A percentile compares a stretch with the other conserved stretches of the same genome.
These are phyloP conservation scores for Dentipellis fragilis DNA, from an alignment of 768 basidiomycete genomes.

Conservation along the genomic window DNA sequence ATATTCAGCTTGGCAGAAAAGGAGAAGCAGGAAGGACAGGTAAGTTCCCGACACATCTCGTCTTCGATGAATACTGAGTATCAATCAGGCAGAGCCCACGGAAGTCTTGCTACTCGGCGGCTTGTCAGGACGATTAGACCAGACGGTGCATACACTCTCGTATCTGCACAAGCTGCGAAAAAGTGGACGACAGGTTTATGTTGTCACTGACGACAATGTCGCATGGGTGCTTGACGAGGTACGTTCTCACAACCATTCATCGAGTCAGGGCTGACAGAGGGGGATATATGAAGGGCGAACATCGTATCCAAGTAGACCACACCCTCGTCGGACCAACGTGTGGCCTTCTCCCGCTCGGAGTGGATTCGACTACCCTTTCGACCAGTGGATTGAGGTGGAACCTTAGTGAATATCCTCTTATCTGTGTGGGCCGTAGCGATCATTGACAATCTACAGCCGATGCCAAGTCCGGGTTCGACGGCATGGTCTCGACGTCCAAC, in stretches of 20 bases:
- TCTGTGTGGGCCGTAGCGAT: background rate
- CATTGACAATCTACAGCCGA: constrained; percentile 30
- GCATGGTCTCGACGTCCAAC: constrained; percentile 88
- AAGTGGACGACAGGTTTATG: constrained; percentile 49
- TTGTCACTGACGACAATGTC: constrained; percentile 82
- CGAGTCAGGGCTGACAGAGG: background rate
- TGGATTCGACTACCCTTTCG: constrained; percentile 65
- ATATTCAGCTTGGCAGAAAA: constrained; percentile 48
- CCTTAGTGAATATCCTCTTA: constrained; percentile 41
- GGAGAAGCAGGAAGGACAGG: constrained; percentile 37
- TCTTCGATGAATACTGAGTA: background rate
- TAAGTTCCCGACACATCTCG: background rate
- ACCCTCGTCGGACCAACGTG: constrained; percentile 75
- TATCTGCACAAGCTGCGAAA: constrained; percentile 73
- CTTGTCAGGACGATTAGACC: constrained; percentile 84
- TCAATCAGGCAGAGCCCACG: constrained; percentile 28
- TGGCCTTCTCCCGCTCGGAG: constrained; percentile 87
- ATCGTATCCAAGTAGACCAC: constrained; percentile 70
- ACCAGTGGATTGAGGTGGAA: constrained; percentile 89
- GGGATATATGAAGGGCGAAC: constrained; percentile 57
- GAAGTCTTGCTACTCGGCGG: constrained; percentile 80
- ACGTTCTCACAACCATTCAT: constrained; percentile 15
- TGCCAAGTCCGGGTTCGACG: constrained; percentile 68
- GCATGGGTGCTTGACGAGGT: constrained; percentile 84
- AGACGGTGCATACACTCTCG: constrained; percentile 85